Base-by-base conservation (phyloP, 2,329 filamentous ascomycete species). In the Botrytis galanthina region DNA sequence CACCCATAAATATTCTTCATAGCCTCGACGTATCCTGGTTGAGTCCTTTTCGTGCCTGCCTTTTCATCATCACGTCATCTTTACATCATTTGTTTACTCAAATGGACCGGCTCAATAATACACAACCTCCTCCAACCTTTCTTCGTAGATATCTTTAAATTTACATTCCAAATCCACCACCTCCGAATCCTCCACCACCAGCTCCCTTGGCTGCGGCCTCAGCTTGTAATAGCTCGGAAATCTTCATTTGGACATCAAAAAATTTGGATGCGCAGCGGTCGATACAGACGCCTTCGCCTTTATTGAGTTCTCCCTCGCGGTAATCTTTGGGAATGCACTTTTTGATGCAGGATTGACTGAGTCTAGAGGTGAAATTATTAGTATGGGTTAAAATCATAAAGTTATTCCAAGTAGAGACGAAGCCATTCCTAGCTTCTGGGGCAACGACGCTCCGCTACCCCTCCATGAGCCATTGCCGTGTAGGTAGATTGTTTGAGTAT, bases 211-310 rank as follows among this genome's bases (percentile, higher is more conserved):
- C 87, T 80, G 90, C 89, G 67, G 93, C 93, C 84, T 97, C 93
- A 77, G 91, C 90, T 85, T 98, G 94, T 90, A 98, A 94, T 85
- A 97, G 93, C 85, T 98, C 95, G 80, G 93, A 95, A 74, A 98
- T 93, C 87, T 98, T 98, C 87, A 97, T 91, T 84, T 97, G 97
- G 81, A 97, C 95, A 80, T 98, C 95, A 85, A 99, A 98, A 87
- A 98, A 99, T 87, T 99, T 99, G 82, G 93, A 89, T 74, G 97
- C 93, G 85, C 97, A 99, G 81, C 96, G 93, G 86, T 99, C 96
- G 79, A 99, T 91, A 86, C 97, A 99, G 80, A 99, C 96, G 79
- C 92, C 94, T 85, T 99, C 96, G 87, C 95, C 97, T 87, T 99
- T 99, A 90, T 98, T 97, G 81, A 99, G 91, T 80, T 99, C 95